These are phyloP conservation scores for Thermochaetoides dissita DNA, from an alignment of 2,329 filamentous ascomycete species.

Conservation along the genomic window DNA sequence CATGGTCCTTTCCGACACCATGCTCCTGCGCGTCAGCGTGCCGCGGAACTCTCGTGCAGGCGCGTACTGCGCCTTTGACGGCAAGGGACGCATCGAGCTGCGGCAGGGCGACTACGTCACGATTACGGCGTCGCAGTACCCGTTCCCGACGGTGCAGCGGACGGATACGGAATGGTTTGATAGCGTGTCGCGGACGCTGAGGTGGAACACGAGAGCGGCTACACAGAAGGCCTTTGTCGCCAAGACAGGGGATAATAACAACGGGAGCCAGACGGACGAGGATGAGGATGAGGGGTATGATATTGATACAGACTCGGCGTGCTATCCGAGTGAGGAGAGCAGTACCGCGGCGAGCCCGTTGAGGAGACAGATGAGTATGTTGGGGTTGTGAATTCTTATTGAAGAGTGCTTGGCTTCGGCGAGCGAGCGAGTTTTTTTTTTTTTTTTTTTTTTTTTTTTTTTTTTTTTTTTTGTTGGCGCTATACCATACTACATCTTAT, in stretches of 20 bases:
- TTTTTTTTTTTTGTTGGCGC: not conserved
- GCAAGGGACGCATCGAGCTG: slow-evolving; percentile 88
- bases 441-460: not conserved
- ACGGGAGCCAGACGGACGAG: slow-evolving; percentile 26
- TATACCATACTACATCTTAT: not conserved
- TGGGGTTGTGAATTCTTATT: slow-evolving; percentile 27
- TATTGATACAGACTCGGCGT: slow-evolving; percentile 76
- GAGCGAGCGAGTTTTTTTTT: not conserved
- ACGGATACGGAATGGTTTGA: slow-evolving; percentile 92
- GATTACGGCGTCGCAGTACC: slow-evolving; percentile 89
- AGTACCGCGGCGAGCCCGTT: slow-evolving; percentile 54
- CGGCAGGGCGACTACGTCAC: slow-evolving; percentile 90
- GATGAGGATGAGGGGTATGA: slow-evolving; percentile 60
- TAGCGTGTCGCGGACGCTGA: slow-evolving; percentile 76
- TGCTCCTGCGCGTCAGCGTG: slow-evolving; percentile 78
- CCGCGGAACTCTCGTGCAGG: slow-evolving; percentile 76
- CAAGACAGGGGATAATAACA: slow-evolving; percentile 20
- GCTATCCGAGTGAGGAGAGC: slow-evolving; percentile 59
- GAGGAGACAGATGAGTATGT: slow-evolving; percentile 58
- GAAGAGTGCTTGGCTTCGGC: not conserved
- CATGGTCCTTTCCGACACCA: slow-evolving; percentile 92
- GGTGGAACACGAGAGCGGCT: slow-evolving; percentile 90
- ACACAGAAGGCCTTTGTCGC: slow-evolving; percentile 79
- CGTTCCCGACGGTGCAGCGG: slow-evolving; percentile 89
- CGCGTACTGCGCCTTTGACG: slow-evolving; percentile 94